These are phyloP conservation scores for Fusarium camptoceras DNA, from an alignment of 2,329 filamentous ascomycete species.

Conservation along the genomic window DNA sequence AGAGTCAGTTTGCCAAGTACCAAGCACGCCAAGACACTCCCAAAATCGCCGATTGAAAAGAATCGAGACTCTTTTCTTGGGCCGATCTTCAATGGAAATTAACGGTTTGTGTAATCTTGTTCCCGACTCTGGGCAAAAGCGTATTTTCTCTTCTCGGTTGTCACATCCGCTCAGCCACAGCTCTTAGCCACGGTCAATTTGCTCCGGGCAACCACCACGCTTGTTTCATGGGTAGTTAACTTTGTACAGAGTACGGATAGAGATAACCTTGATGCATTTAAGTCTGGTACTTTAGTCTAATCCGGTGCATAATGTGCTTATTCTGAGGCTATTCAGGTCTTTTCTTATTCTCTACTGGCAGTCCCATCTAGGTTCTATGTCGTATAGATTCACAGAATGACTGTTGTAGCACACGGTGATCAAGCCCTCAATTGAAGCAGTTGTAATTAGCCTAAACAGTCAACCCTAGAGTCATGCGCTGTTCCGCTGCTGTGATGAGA, in stretches of 20 bases:
- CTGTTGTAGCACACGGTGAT: no score
- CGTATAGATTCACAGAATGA: no score
- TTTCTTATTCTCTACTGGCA: neutral
- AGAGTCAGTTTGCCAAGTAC: neutral
- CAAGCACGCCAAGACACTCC: neutral
- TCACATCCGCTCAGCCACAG: neutral
- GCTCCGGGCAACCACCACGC: neutral
- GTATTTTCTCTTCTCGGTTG: neutral
- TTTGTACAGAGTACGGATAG: neutral
- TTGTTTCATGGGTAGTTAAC: neutral
- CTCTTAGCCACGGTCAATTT: neutral
- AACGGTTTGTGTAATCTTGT: neutral
- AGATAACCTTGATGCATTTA: neutral
- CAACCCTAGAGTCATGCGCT: neutral
- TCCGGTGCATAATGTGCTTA: neutral
- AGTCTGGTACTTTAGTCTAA: neutral
- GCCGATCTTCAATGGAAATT: neutral
- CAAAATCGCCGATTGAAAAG: neutral
- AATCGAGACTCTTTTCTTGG: neutral
- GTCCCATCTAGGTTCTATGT: no score
- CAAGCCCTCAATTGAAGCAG: neutral
- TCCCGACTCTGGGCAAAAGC: neutral
- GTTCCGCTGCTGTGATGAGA: neutral
- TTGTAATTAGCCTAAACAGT: no score
- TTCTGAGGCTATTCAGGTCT: neutral